These are phyloP conservation scores for Pythium utonaiense DNA, from an alignment of 352 stramenopile species.

Conservation along the genomic window DNA sequence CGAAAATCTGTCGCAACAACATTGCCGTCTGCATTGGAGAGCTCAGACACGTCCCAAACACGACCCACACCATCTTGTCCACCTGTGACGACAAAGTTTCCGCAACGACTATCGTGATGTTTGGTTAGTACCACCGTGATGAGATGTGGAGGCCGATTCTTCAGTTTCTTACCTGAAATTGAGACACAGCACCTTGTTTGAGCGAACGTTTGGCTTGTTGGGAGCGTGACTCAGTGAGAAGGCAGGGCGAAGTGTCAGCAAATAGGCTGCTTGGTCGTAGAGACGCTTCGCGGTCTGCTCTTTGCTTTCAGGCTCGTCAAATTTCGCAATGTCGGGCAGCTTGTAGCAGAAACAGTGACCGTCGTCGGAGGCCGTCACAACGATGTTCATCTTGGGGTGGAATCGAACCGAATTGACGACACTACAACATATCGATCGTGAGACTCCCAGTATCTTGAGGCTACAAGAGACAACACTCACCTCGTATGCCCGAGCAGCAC, in stretches of 20 bases:
- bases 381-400: conserved; percentile 79
- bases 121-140: background rate
- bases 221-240: conserved; percentile 65
- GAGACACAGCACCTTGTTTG: conserved; percentile 40
- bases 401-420: conserved; percentile 87
- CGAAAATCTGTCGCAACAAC: conserved; percentile 14
- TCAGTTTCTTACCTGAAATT: conserved; percentile 30
- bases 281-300: conserved; percentile 77
- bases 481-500: conserved; percentile 86
- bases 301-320: conserved; percentile 57
- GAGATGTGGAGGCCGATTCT: background rate
- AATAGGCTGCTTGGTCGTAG: conserved; percentile 64
- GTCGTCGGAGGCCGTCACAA: conserved; percentile 92
- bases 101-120: conserved; percentile 49
- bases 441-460: background rate
- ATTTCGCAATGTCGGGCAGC: conserved; percentile 61
- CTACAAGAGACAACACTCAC: conserved; percentile 36
- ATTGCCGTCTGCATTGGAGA: conserved; percentile 19
- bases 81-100: conserved; percentile 83
- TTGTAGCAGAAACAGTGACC: conserved; percentile 90
- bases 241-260: conserved; percentile 76
- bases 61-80: conserved; percentile 86
- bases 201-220: conserved; percentile 24
- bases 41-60: conserved; percentile 68
- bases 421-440: conserved; percentile 22